phyloP scores from a whole-genome alignment of 805 yeast genomes.

The Wickerhamomyces strasburgensis region DNA sequence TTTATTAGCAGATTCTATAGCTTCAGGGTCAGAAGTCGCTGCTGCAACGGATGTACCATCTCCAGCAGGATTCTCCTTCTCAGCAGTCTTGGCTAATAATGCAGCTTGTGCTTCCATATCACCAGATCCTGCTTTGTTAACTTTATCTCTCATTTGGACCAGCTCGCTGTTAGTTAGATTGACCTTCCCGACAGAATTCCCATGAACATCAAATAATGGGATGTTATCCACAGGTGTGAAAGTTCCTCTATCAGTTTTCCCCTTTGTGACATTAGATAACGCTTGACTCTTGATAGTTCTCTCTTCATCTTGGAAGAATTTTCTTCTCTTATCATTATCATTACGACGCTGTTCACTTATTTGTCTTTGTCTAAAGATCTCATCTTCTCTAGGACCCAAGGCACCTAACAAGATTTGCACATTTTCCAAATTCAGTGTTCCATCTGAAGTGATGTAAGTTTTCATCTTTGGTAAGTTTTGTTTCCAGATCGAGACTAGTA shows the following conservation, averaged over 20 bases:
- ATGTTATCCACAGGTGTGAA: conserved; percentile 60
- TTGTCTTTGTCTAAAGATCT: conserved; percentile 65
- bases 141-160: conserved; percentile 55
- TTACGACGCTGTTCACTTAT: conserved; percentile 66
- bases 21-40: no score
- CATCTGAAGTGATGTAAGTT: conserved; percentile 87
- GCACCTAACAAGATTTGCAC: conserved; percentile 66
- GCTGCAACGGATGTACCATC: no score
- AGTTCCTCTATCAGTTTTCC: conserved; percentile 69
- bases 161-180: conserved; percentile 66
- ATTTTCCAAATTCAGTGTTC: conserved; percentile 66
- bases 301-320: conserved; percentile 42
- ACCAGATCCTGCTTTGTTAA: conserved; percentile 35
- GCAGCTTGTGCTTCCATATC: conserved; percentile 24
- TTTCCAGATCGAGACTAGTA: conserved; percentile 80
- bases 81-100: conserved; percentile 25
- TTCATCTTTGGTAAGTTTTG: conserved; percentile 56
- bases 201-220: conserved; percentile 73
- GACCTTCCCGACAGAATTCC: conserved; percentile 64
- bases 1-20: conserved; percentile 28
- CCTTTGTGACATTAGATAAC: conserved; percentile 55
- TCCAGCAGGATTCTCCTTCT: conserved; percentile 1
- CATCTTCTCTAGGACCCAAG: conserved; percentile 71
- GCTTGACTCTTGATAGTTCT: conserved; percentile 39
- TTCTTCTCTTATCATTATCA: conserved; percentile 58